Conservation (phyloP, 2,329 filamentous ascomycete species). For the Penicillium sp. region DNA sequence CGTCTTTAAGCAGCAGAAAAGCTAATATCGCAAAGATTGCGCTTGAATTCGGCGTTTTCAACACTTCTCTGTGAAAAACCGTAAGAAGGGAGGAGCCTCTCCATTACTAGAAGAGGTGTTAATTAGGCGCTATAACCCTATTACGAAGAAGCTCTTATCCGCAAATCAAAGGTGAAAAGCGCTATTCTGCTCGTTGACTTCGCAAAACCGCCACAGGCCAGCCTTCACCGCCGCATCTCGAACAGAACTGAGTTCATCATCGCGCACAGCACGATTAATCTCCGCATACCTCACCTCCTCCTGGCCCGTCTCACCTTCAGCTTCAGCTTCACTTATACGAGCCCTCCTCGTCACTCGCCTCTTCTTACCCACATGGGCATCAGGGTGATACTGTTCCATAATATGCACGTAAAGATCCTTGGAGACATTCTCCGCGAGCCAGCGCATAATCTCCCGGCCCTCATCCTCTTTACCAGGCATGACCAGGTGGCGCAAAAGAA, state of each 20-base stretch:
- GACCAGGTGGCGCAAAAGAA: conserved; percentile 76
- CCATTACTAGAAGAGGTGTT: no score
- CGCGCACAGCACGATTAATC: conserved; percentile 71
- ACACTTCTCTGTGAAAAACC: no score
- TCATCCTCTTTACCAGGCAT: conserved; percentile 81
- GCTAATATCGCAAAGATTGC: no score
- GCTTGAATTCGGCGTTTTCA: no score
- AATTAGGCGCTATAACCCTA: no score
- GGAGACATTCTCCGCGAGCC: conserved; percentile 72
- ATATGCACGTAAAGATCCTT: conserved; percentile 78
- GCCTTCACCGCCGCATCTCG: conserved; percentile 67
- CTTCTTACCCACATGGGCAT: conserved; percentile 77
- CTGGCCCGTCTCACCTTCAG: conserved; percentile 25
- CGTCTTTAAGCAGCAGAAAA: no score
- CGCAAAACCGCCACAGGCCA: conserved; percentile 78
- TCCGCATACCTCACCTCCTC: conserved; percentile 68
- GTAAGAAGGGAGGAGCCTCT: no score
- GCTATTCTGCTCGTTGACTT: conserved; percentile 57
- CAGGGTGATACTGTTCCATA: conserved; percentile 85
- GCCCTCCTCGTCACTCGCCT: conserved; percentile 42
- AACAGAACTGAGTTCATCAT: conserved; percentile 67
- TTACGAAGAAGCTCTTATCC: no score
- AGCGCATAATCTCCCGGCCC: conserved; percentile 71
- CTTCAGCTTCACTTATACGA: conserved; percentile 20
- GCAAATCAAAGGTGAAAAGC: conserved; percentile 52